Conservation (phyloP, 805 yeast species). For the Wickerhamiella nectarea region DNA sequence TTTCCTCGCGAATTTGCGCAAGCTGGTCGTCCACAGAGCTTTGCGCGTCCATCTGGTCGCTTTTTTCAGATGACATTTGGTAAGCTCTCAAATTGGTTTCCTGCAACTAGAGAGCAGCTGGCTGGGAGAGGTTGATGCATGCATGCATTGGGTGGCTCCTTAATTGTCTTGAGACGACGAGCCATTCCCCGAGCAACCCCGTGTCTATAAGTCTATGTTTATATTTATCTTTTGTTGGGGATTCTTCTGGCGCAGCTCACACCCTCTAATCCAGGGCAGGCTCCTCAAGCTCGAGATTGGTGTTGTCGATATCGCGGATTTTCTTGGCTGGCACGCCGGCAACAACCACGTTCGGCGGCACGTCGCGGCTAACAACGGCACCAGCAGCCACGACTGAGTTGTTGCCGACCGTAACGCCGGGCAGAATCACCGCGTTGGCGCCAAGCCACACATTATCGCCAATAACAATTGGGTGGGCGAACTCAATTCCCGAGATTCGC, state of each 20-base stretch:
- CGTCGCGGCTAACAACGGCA: slow-evolving; percentile 43
- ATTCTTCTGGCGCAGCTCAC: no score
- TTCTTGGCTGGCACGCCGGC: slow-evolving; percentile 51
- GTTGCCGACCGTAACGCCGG: slow-evolving; percentile 56
- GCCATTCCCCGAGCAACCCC: no score
- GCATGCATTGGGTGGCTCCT: no score
- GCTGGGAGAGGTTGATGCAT: no score
- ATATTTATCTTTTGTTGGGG: no score
- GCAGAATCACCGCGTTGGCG: slow-evolving; percentile 38
- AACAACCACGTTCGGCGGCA: slow-evolving; percentile 42
- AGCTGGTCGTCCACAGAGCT: slow-evolving; percentile 9
- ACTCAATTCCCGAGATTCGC: slow-evolving; percentile 36
- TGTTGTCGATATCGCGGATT: slow-evolving; percentile 5
- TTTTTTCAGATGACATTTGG: background rate
- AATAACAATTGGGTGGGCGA: slow-evolving; percentile 41
- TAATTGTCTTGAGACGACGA: no score
- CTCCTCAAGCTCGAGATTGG: background rate
- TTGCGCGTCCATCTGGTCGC: background rate
- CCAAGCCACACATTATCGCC: slow-evolving; percentile 64
- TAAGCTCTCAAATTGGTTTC: no score
- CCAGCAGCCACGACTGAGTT: slow-evolving; percentile 56
- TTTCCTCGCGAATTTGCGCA: slow-evolving; percentile 44
- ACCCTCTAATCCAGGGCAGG: slow-evolving; percentile 4
- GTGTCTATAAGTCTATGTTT: no score
- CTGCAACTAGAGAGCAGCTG: no score